Percentiles rank a stretch among this genome's conserved stretches.
Conservation (phyloP, 768 basidiomycete species). For the Fibroporia radiculosa region DNA sequence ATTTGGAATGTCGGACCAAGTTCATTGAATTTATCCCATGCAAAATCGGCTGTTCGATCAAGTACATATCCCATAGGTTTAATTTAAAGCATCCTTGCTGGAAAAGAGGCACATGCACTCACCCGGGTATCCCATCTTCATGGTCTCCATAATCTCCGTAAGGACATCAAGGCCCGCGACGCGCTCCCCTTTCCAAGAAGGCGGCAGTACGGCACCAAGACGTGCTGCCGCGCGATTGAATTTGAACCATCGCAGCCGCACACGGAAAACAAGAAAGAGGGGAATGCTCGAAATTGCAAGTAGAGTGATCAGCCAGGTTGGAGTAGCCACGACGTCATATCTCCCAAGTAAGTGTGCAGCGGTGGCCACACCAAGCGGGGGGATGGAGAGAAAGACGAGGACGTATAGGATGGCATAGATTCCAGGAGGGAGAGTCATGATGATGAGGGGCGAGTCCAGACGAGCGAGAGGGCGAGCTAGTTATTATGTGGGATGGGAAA, state of each 20-base stretch:
- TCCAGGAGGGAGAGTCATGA: constrained; percentile 9
- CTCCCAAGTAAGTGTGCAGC: neutral
- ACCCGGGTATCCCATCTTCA: constrained; percentile 31
- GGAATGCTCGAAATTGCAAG: constrained; percentile 7
- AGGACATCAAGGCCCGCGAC: constrained; percentile 31
- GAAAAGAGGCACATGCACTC: neutral
- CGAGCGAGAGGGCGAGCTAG: constrained; percentile 7
- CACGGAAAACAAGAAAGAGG: constrained; percentile 1
- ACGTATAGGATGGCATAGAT: constrained; percentile 7
- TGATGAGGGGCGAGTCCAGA: neutral
- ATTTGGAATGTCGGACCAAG: constrained; percentile 16
- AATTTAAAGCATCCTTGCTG: neutral
- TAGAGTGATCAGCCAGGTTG: constrained; percentile 10
- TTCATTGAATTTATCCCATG: constrained; percentile 18
- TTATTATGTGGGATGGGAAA: too few species aligned
- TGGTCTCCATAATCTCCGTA: constrained; percentile 10
- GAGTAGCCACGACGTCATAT: neutral
- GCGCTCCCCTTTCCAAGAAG: constrained; percentile 23
- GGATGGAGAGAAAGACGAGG: constrained; percentile 2
- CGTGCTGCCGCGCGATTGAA: constrained; percentile 8
- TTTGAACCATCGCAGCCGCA: constrained; percentile 4
- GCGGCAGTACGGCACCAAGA: constrained; percentile 16
- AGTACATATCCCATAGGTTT: neutral
- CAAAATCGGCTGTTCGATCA: constrained; percentile 18
- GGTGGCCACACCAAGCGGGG: constrained; percentile 3